Base-by-base conservation (phyloP, 805 yeast species). In the Saturnispora galanensis region DNA sequence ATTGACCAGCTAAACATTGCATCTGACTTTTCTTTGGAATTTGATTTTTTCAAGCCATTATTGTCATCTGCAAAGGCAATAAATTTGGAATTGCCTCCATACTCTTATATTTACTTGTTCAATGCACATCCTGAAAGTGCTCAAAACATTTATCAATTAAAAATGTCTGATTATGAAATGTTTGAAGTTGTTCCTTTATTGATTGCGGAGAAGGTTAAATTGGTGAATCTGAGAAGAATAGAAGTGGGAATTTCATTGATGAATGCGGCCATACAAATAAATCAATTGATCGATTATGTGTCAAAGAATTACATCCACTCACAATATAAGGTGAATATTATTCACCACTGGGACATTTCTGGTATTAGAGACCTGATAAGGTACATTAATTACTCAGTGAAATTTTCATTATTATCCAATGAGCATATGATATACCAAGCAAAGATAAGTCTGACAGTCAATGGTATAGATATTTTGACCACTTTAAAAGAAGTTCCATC, bases 101-200 rank as follows among this genome's bases (percentile, higher is more conserved):
- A 37, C 31, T 31, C 17, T 5, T 31, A 42, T 37, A 15, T 38
- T 10, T 37, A 31, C 17, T 37, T 42, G n/a, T 42, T 42, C 16
- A 17, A 32, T 8, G 38, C 31, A 10, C 37, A 42, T 35, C 18
- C 35, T 9, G 15, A 21, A 3, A 29, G 40, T n/a, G 8, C 12
- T 10, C 10, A 3, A 10, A 42, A 37, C 9, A 32, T 42, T 16
- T 3, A 30, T 31, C 41, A 42, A 15, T 10, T 42, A 5, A 15
- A 30, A 9, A 12, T 42, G 9, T 10, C 9, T 17, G 26, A 18
- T 8, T 8, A 13, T 12, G 33, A 36, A 10, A 8, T 37, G 10
- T 26, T 42, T 21, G 45, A 42, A 9, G 33, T 21, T 7, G 13
- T 42, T 8, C 6, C 16, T 7, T 8, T 36, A 17, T 21, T 42